Percentiles rank a stretch among this genome's conserved stretches.
phyloP scores from a whole-genome alignment of 306 rosid species.

The Cicer chorassanicum region DNA sequence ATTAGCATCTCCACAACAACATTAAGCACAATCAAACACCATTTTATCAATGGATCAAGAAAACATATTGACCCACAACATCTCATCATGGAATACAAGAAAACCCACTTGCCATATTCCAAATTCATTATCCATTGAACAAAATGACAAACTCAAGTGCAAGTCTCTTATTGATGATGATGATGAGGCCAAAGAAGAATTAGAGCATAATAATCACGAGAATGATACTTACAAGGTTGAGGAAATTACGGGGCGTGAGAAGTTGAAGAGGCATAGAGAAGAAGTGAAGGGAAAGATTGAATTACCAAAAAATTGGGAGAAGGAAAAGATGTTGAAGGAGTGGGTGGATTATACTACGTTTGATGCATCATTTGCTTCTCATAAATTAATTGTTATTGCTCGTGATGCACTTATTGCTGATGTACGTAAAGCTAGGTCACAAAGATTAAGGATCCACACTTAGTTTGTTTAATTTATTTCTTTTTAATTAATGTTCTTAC shows the following conservation, averaged over 20 bases:
- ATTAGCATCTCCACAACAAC: background rate
- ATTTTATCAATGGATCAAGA: conserved; percentile 43
- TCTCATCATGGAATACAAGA: conserved; percentile 16
- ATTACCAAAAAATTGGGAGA: conserved; percentile 69
- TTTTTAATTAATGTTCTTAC: background rate
- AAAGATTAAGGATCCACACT: conserved; percentile 52
- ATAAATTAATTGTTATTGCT: conserved; percentile 54
- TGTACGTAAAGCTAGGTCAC: conserved; percentile 51
- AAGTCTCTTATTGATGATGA: background rate
- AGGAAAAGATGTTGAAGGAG: conserved; percentile 61
- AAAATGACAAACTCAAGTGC: conserved; percentile 27
- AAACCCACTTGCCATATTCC: conserved; percentile 20
- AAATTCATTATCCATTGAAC: conserved; percentile 43
- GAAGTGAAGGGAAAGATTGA: conserved; percentile 57
- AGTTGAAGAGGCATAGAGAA: conserved; percentile 65
- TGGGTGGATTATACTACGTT: conserved; percentile 66
- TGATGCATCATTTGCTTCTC: conserved; percentile 60
- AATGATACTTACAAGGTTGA: conserved; percentile 13
- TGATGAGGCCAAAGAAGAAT: background rate
- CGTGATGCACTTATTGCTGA: conserved; percentile 69
- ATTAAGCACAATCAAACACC: background rate
- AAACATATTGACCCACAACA: background rate
- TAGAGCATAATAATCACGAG: background rate
- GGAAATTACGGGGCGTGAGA: conserved; percentile 53
- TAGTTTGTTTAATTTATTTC: conserved; percentile 44